Evolutionary conservation across 2,329 filamentous ascomycete species (phyloP), one percentile per base, ranked within the genome.

Genomic region (Pyrenophora tritici-repentis): DNA sequence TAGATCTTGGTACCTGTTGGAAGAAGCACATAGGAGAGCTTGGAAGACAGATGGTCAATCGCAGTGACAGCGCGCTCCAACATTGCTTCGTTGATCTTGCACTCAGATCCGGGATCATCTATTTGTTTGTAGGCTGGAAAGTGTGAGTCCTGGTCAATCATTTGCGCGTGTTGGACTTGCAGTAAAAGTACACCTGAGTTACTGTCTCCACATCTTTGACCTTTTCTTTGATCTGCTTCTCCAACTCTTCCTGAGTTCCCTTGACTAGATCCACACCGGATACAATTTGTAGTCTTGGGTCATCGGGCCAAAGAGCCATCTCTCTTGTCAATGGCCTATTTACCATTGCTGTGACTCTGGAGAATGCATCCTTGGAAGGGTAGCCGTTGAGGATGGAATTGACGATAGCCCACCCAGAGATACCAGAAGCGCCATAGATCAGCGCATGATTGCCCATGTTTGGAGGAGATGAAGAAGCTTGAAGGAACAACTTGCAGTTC

Each of bases 401-500:
- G 13, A 78, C 75, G 44, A 81, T 74, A 6, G 78, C 74, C 78
- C 78, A 81, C 32, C 78, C 78, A 2, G 76, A 75, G 44, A 81
- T 77, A n/a, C 78, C 78, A 54, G 75, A 77, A 39, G 77, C 77
- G 31, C 78, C 78, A 64, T 72, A 70, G 33, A 70, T 61, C 32
- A 73, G 65, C 48, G 71, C 70, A 46, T 71, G 66, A 26, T 70
- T 68, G 6, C 63, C 55, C 53, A 67, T 70, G 1, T 32, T 49
- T 31, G 47, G 47, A 24, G n/a, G 6, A 17, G 8, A 20, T 12
- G 1, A 12, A 29, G 7, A 18, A 13, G 37, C 18, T 42, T 36
- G 16, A 26, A 26, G 39, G 38, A 44, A 16, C 10, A 6, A 29
- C 31, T 38, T 36, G 3, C 2, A 26, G 10, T 2, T 3, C 9